Base-by-base conservation (phyloP, 306 rosid species). In the Albizia julibrissin region DNA sequence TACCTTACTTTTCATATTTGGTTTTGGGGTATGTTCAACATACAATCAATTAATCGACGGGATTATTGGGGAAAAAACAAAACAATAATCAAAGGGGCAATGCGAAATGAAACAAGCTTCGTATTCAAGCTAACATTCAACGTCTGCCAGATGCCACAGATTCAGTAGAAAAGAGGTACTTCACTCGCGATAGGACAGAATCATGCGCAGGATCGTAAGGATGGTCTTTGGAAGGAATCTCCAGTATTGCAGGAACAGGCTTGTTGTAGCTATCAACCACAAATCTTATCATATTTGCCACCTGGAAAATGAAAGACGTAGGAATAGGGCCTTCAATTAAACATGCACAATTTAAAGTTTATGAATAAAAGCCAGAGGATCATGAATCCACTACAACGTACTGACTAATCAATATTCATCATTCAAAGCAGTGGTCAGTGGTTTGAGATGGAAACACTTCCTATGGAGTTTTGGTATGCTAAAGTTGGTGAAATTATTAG, bases 151-250 rank as follows among this genome's bases (percentile, higher is more conserved):
- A 91, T 46, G 99, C 98, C 85, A 93, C 99, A 1, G 97, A 95
- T 85, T 95, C 99, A 6, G 92, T 16, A 81, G 87, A 80, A 85
- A 95, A 93, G 87, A 95, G 97, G 86, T 92, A 89, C 90, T 92
- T 93, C 39, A 95, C 97, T 76, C 97, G 90, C 0, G 99, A 93
- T 56, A 95, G 97, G 88, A 95, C 92, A 10, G 97, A 95, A 87
- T 95, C 97, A 68, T 94, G 96, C 3, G 99, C 47, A 21, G 97
- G 98, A 80, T 95, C 99, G 66, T 95, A 95, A 2, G 99, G 98
- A 76, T 93, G 99, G 81, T 95, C 96, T 84, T 93, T 93, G 27
- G 99, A 95, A 44, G 98, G 98, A 80, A 95, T 95, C 86, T 95
- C 99, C 80, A 95, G 86, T 24, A 95, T 95, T 16, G 97, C 97